phyloP scores from a whole-genome alignment of 2,329 filamentous ascomycete species.

The Parafenestella ontariensis region DNA sequence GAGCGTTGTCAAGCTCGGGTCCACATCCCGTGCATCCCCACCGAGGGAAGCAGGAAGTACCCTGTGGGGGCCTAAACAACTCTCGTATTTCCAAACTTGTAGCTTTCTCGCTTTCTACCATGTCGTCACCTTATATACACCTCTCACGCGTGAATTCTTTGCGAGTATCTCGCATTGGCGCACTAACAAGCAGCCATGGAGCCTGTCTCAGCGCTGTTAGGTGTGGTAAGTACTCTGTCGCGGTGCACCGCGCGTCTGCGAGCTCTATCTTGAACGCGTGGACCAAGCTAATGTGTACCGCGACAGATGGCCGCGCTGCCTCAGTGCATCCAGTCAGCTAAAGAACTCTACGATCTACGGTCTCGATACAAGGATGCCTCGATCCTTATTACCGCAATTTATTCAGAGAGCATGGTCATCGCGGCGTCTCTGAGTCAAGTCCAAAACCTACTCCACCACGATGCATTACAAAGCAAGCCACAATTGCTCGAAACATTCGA shows the following conservation, averaged over 20 bases:
- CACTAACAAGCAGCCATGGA: slow-evolving; percentile 7
- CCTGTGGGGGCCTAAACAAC: background rate
- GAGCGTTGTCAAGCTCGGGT: too few species aligned
- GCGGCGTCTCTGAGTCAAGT: slow-evolving; percentile 43
- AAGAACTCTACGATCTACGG: slow-evolving; percentile 40
- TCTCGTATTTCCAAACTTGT: background rate
- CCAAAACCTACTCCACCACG: slow-evolving; percentile 36
- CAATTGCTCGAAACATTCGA: slow-evolving; percentile 43
- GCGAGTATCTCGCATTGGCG: background rate
- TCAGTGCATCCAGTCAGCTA: slow-evolving; percentile 38
- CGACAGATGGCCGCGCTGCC: slow-evolving; percentile 30
- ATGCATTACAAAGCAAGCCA: slow-evolving; percentile 36
- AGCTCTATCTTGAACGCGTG: background rate
- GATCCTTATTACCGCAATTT: slow-evolving; percentile 41
- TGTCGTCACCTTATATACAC: background rate
- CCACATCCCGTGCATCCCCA: too few species aligned
- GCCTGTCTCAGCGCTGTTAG: slow-evolving; percentile 7
- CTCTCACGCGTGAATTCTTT: background rate
- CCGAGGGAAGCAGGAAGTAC: background rate
- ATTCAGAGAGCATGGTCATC: slow-evolving; percentile 44
- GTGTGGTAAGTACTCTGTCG: slow-evolving; percentile 9
- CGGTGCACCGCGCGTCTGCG: background rate
- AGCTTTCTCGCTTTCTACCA: background rate
- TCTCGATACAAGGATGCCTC: slow-evolving; percentile 40
- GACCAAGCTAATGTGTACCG: slow-evolving; percentile 6